Evolutionary conservation across 2,329 filamentous ascomycete species (phyloP), one percentile per base, ranked within the genome.

Genomic region (Dryadomyces quercus-mongolicae): DNA sequence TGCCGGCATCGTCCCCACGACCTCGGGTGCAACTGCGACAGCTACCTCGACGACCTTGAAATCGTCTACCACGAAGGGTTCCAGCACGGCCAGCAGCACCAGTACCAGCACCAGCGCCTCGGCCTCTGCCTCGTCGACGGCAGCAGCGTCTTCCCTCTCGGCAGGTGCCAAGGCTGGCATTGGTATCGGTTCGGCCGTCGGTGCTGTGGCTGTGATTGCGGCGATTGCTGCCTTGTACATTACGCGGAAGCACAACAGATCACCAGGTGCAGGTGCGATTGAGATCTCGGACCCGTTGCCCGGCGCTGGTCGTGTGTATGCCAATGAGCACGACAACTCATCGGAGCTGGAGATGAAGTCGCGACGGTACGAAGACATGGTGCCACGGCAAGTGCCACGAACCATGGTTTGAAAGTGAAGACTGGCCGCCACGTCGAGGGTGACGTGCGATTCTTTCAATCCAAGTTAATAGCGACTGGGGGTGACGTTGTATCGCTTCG

Each of bases 281-380:
- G 66, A 76, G 46, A 79, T 80, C 55, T 78, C 76, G 0, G 70
- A 74, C 20, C 77, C 78, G 2, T 70, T 80, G 62, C 70, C 73
- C 3, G 72, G 68, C 16, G 68, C 71, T 5, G 74, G 73, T 15
- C 68, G 68, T 20, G 60, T 62, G 20, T 73, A 70, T 54, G 66
- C 68, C n/a, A 65, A 62, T 20, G 65, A 68, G 55, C 70, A 72
- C 54, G 65, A 68, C 47, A 67, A 66, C 12, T 64, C 67, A 49
- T 57, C 60, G 16, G 74, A 76, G 49, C 68, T 80, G 46, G 76
- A 81, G 59, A 67, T 74, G 61, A 72, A 73, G 56, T 71, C 75
- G 3, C 71, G 74, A 56, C 71, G 76, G 45, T 81, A 81, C 58
- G 78, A 81, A 63, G 78, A 81, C 58, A 77, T 80, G 76, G 61